phyloP scores from a whole-genome alignment of 306 rosid genomes.

The Casuarina glauca region DNA sequence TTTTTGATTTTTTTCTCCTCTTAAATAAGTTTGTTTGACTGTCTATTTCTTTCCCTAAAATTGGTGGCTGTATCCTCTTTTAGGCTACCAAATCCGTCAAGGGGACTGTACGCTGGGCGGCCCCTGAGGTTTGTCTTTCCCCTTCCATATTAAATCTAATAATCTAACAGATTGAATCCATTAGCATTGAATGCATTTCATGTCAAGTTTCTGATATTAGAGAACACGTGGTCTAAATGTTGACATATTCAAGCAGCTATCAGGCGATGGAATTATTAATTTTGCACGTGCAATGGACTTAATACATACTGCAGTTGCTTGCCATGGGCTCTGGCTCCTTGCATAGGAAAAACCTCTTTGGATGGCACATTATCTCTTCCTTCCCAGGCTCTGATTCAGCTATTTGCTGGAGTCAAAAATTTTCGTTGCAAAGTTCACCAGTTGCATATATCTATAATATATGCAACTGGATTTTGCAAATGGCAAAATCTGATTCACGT shows the following conservation, averaged over 20 bases:
- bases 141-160: constrained; percentile 20
- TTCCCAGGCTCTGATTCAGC: background rate
- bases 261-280: background rate
- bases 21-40: constrained; percentile 1
- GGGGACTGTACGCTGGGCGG: constrained; percentile 97
- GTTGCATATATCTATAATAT: background rate
- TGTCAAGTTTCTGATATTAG: background rate
- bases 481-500: background rate
- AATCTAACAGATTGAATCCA: constrained; percentile 8
- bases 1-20: constrained; percentile 6
- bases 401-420: background rate
- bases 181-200: constrained; percentile 9
- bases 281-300: too few relatives aligned
- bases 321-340: background rate
- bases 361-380: background rate
- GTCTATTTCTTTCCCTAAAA: constrained; percentile 25
- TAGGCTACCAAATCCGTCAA: constrained; percentile 80
- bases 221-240: background rate
- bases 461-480: background rate
- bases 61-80: constrained; percentile 18
- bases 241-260: background rate
- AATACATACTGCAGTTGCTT: background rate
- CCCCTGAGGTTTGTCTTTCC: constrained; percentile 86
- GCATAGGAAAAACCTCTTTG: background rate
- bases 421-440: background rate